A percentile compares a stretch with the other conserved stretches of the same genome.
These are phyloP conservation scores for Dacryopinax primogenitus DNA, from an alignment of 768 basidiomycete genomes.

Conservation along the genomic window DNA sequence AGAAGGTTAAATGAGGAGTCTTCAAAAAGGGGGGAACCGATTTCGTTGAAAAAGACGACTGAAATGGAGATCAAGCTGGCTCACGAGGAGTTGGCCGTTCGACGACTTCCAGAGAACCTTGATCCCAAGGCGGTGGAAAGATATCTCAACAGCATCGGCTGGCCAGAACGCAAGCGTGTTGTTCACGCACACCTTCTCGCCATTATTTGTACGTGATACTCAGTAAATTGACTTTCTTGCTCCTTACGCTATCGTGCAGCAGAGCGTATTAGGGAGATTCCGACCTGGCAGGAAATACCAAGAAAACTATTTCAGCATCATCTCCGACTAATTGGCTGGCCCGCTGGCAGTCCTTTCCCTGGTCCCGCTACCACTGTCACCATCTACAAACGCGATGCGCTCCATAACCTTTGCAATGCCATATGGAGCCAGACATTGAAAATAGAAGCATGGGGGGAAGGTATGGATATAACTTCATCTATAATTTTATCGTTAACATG, in stretches of 20 bases:
- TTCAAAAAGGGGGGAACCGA: not conserved
- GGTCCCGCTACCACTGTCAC: not conserved
- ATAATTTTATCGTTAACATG: not conserved
- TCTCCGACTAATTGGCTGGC: not conserved
- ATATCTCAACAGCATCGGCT: not conserved
- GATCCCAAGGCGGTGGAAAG: not conserved
- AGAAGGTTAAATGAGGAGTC: not conserved
- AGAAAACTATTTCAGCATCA: not conserved
- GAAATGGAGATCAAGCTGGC: not conserved
- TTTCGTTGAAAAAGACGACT: not conserved
- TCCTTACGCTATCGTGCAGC: not conserved
- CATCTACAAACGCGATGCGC: not conserved
- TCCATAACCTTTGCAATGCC: constrained; percentile 1
- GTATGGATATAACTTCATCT: not conserved
- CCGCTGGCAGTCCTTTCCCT: not conserved
- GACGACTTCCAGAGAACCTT: not conserved
- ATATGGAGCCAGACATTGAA: not conserved
- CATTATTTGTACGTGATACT: not conserved
- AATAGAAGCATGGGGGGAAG: not conserved
- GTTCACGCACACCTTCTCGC: not conserved
- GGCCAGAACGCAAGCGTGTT: not conserved
- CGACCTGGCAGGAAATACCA: not conserved
- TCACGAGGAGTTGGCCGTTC: not conserved
- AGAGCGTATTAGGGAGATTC: not conserved
- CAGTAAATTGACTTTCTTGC: not conserved